A percentile compares a stretch with the other conserved stretches of the same genome.
phyloP scores from a whole-genome alignment of 805 yeast species.

The Saccharomycopsis capsularis region DNA sequence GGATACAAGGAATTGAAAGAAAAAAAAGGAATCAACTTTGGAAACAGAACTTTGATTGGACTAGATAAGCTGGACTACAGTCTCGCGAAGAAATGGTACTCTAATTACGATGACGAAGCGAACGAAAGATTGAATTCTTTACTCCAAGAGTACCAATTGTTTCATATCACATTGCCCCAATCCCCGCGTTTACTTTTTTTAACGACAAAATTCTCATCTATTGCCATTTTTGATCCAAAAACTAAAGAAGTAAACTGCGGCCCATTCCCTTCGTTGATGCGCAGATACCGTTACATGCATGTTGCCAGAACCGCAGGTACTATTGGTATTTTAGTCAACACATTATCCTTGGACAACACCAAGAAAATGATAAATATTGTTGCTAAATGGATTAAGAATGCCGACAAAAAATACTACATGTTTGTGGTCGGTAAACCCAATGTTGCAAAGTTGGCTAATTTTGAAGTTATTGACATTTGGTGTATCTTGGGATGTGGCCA shows the following conservation, averaged over 20 bases:
- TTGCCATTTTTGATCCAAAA: constrained; percentile 44
- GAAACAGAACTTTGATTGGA: constrained; percentile 28
- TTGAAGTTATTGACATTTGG: constrained; percentile 93
- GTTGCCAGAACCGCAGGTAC: constrained; percentile 88
- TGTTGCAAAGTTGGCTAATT: constrained; percentile 93
- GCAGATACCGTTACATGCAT: constrained; percentile 80
- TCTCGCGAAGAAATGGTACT: background rate
- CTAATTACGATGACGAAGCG: constrained; percentile 17
- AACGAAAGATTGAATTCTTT: constrained; percentile 27
- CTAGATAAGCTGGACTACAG: background rate
- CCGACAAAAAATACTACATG: constrained; percentile 86
- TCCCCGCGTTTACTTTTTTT: constrained; percentile 72
- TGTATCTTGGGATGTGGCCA: constrained; percentile 91
- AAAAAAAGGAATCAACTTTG: constrained; percentile 23
- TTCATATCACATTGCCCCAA: constrained; percentile 69
- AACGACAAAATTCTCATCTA: constrained; percentile 58
- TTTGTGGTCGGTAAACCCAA: constrained; percentile 98
- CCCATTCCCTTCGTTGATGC: constrained; percentile 73
- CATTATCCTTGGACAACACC: constrained; percentile 75
- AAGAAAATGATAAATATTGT: constrained; percentile 57
- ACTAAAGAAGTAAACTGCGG: constrained; percentile 36
- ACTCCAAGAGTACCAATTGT: constrained; percentile 46
- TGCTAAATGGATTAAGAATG: constrained; percentile 51
- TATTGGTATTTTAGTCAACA: constrained; percentile 84
- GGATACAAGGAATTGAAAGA: constrained; percentile 28